These are phyloP conservation scores for Trametes elegans DNA, from an alignment of 768 basidiomycete species.

Conservation along the genomic window DNA sequence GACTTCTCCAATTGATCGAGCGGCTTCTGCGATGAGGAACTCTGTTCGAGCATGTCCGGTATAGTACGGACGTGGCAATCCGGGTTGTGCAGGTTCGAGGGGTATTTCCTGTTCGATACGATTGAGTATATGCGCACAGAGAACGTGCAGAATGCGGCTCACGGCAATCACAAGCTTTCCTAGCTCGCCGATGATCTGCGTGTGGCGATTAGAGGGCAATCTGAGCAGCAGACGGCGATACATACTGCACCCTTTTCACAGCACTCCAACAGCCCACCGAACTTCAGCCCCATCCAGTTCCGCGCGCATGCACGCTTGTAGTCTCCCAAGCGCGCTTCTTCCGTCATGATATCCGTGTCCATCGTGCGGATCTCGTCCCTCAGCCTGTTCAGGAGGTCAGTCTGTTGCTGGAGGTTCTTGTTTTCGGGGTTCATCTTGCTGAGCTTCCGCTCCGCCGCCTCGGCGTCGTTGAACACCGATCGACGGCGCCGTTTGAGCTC, in stretches of 20 bases:
- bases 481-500: conserved; percentile 71
- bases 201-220: too few species aligned
- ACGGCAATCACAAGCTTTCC: conserved; percentile 50
- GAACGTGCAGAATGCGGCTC: conserved; percentile 3
- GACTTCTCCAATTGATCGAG: conserved; percentile 53
- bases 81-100: conserved; percentile 77
- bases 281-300: conserved; percentile 79
- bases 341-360: conserved; percentile 80
- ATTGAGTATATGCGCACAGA: conserved; percentile 3
- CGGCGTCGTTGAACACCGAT: conserved; percentile 65
- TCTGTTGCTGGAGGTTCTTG: conserved; percentile 76
- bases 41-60: conserved; percentile 62
- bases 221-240: neutral
- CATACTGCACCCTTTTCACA: conserved; percentile 72
- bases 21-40: conserved; percentile 60
- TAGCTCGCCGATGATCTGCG: conserved; percentile 52
- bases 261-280: conserved; percentile 81
- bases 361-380: conserved; percentile 74
- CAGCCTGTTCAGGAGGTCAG: conserved; percentile 65
- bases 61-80: conserved; percentile 72
- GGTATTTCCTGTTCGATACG: conserved; percentile 61
- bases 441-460: conserved; percentile 84
- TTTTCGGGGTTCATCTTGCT: conserved; percentile 88
- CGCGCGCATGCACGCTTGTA: conserved; percentile 73
- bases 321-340: conserved; percentile 79